Conservation (phyloP, 208 protist species). For the Acanthamoeba polyphaga region DNA sequence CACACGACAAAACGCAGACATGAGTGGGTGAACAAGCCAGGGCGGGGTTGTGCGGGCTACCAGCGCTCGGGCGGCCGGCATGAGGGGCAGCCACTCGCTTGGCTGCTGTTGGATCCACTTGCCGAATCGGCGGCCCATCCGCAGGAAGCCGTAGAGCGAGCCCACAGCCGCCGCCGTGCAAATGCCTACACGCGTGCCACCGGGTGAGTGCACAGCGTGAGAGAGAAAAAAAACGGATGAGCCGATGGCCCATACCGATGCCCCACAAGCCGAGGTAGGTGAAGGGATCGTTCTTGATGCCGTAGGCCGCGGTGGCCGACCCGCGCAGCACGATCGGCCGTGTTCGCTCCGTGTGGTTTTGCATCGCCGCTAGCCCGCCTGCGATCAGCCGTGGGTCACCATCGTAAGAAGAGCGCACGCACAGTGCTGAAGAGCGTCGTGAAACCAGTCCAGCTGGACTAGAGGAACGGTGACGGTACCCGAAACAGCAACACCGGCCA, state of each 20-base stretch:
- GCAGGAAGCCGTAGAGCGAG: constrained; percentile 23
- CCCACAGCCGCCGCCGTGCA: constrained; percentile 16
- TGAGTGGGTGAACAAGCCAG: neutral
- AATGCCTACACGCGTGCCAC: neutral
- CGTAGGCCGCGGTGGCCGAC: constrained; percentile 7
- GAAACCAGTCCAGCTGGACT: no score
- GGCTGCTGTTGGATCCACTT: neutral
- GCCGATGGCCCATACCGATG: neutral
- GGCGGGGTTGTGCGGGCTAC: neutral
- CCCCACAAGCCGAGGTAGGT: constrained; percentile 22
- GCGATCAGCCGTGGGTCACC: neutral
- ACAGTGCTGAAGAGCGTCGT: no score
- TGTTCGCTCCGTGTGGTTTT: neutral
- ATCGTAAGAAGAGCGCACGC: neutral
- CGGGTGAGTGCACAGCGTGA: neutral
- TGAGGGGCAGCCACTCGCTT: neutral
- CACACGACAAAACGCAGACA: no score
- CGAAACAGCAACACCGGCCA: neutral
- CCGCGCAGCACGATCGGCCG: neutral
- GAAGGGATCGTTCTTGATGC: constrained; percentile 10
- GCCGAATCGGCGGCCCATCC: neutral
- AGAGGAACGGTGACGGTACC: neutral
- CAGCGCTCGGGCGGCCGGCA: neutral
- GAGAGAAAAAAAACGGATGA: neutral
- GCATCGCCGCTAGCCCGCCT: neutral